Base-by-base conservation (phyloP, 805 yeast genomes). In the Phaffomyces thermotolerans region DNA sequence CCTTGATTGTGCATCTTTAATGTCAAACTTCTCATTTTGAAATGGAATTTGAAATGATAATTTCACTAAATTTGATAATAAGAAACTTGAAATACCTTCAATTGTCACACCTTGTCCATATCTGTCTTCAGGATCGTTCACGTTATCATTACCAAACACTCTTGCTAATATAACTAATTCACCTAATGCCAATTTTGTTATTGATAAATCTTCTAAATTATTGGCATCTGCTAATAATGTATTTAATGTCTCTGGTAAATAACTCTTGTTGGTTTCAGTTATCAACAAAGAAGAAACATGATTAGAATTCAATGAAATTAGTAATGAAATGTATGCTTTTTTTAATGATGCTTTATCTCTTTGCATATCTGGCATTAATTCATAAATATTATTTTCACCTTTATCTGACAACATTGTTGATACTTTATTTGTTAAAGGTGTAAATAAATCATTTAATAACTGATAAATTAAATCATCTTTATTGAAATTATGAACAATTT, bases 21-120 rank as follows among this genome's bases (percentile, higher is more conserved):
- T 66, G 56, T 82, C 77, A 53, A 82, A 80, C 32, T 71, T 73
- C 29, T 74, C 73, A 31, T 80, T 75, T 52, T 83, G 80, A 59
- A 86, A 81, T n/a, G 95, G 87, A 39, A 88, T 67, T 60, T 87
- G 90, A 67, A 88, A 84, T 31, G 81, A 71, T 43, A 86, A 65
- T 40, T 81, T 74, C 4, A 89, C 73, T 24, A 79, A 70, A 51
- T 80, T 81, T 40, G 80, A 78, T 62, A 86, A 76, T 46, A 90
- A 72, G 55, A 78, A 76, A 36, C 76, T 79, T 44, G 84, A 82
- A 39, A 86, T 76, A 7, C 93, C 86, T 15, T 83, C 90, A 40
- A 85, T 65, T 23, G 73, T 66, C 34, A 71, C 61, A 8, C 54
- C 62, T 34, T 72, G 69, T 22, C 76, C 73, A 37, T 69, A 64